A percentile compares a stretch with the other conserved stretches of the same genome.
phyloP scores from a whole-genome alignment of 352 stramenopile genomes.

The Globisporangium polare region DNA sequence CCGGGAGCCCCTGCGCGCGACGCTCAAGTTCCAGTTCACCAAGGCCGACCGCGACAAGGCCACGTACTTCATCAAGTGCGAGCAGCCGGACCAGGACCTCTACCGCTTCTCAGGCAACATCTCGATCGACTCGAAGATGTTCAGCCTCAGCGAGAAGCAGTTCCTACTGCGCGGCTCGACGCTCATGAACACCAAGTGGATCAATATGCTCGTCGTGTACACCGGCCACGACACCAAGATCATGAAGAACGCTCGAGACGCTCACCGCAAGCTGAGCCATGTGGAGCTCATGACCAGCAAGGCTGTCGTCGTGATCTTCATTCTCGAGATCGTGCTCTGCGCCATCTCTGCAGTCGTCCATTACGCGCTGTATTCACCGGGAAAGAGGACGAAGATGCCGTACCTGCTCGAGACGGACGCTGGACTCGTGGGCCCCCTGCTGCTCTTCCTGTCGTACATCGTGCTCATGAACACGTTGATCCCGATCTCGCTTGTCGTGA shows the following conservation, averaged over 20 bases:
- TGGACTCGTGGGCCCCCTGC: slow-evolving; percentile 17
- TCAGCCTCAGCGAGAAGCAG: slow-evolving; percentile 72
- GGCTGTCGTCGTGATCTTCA: slow-evolving; percentile 75
- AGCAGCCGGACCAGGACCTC: slow-evolving; percentile 71
- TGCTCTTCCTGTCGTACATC: slow-evolving; percentile 89
- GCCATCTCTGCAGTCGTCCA: slow-evolving; percentile 44
- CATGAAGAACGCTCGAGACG: slow-evolving; percentile 83
- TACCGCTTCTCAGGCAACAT: slow-evolving; percentile 78
- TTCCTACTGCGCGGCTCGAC: slow-evolving; percentile 68
- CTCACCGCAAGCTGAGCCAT: slow-evolving; percentile 81
- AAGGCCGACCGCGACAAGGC: slow-evolving; percentile 30
- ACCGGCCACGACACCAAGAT: slow-evolving; percentile 89
- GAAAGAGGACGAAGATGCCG: slow-evolving; percentile 1
- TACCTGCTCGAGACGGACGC: slow-evolving; percentile 12
- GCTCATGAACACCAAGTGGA: slow-evolving; percentile 82
- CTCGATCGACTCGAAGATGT: slow-evolving; percentile 49
- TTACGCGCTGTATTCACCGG: slow-evolving; percentile 15
- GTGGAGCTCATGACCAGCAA: slow-evolving; percentile 78
- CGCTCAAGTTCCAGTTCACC: slow-evolving; percentile 27
- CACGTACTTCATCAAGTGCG: slow-evolving; percentile 70
- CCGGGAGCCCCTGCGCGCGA: slow-evolving; percentile 44
- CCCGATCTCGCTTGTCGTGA: slow-evolving; percentile 92
- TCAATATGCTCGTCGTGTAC: slow-evolving; percentile 68
- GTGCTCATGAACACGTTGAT: slow-evolving; percentile 92
- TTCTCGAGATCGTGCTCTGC: slow-evolving; percentile 66